phyloP scores from a whole-genome alignment of 2,329 filamentous ascomycete genomes.

The Colletotrichum lupini region DNA sequence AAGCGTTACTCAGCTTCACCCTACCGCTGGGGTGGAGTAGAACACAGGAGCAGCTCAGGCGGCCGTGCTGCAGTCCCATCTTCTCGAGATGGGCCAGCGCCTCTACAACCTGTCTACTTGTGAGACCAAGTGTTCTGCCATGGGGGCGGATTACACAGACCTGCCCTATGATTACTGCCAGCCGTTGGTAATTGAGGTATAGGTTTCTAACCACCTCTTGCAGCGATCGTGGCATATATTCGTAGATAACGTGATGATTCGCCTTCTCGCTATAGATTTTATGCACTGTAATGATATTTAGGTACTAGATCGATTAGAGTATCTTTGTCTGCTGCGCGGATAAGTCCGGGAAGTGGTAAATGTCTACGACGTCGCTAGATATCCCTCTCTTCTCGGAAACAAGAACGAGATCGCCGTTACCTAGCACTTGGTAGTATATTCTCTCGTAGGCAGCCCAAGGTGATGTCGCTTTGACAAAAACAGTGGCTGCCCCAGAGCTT shows the following conservation, averaged over 20 bases:
- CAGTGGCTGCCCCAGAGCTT: not conserved
- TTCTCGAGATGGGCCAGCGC: constrained; percentile 7
- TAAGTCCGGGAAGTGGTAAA: not conserved
- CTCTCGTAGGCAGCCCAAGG: too few relatives aligned
- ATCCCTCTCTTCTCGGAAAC: too few relatives aligned
- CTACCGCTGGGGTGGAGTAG: constrained; percentile 1
- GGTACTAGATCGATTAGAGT: not conserved
- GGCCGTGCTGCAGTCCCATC: not conserved
- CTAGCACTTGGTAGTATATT: too few relatives aligned
- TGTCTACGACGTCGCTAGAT: not conserved
- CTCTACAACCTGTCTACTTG: not conserved
- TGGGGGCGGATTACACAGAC: not conserved
- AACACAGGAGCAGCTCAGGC: constrained; percentile 5
- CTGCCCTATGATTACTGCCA: constrained; percentile 1
- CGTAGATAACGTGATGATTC: not conserved
- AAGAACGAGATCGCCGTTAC: too few relatives aligned
- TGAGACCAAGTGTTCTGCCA: not conserved
- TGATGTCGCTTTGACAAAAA: too few relatives aligned
- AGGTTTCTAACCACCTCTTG: not conserved
- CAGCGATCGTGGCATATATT: not conserved
- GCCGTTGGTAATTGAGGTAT: not conserved
- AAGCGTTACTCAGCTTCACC: constrained; percentile 5
- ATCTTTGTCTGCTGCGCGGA: not conserved
- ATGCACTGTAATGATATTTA: not conserved
- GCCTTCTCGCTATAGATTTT: constrained; percentile 1